Base-by-base conservation (phyloP, 371 early-diverging fungal species). In the Rhizopus stolonifer region DNA sequence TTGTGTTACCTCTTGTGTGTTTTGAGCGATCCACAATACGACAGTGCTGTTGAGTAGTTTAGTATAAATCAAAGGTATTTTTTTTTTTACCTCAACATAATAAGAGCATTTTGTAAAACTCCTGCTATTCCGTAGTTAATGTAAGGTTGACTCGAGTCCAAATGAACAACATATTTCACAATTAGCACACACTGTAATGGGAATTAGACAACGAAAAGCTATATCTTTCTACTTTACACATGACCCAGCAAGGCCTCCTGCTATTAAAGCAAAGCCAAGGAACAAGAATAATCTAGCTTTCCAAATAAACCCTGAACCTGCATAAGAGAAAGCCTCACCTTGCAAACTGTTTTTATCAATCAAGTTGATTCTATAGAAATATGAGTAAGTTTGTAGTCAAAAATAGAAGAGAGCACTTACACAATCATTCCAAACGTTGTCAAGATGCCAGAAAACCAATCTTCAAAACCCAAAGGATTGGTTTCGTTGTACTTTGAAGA, bases 371-470 rank as follows among this genome's bases (percentile, higher is more conserved):
- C 82, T 82, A 61, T 19, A 1, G 13, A 6, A n/a, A n/a, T 15
- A n/a, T 15, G 11, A 36, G 6, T 29, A 9, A 36, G 36, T n/a
- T 36, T 36, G 10, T 36, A n/a, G 15, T 36, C 15, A 6, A 14
- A n/a, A 36, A n/a, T 15, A 14, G 11, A 6, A n/a, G 10, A 36
- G 19, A 21, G 8, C 17, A 56, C 79, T 67, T 79, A 90, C 90
- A 89, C 81, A 61, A 90, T 77, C 79, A 91, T 83, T 33, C 90
- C 84, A 21, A 91, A 61, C 0, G 90, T 86, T 11, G 88, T 83
- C 4, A 88, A 64, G 51, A 91, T 82, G 5, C 92, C 89, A 17
- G 89, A 86, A 2, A 88, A 71, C 88, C 87, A 91, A 60, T 91
- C 92, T 34, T 88, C 92, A 59, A 90, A 87, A 13, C 80, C 80